Evolutionary conservation across 2,329 filamentous ascomycete genomes (phyloP).

Genomic region (Sporothrix protearum): DNA sequence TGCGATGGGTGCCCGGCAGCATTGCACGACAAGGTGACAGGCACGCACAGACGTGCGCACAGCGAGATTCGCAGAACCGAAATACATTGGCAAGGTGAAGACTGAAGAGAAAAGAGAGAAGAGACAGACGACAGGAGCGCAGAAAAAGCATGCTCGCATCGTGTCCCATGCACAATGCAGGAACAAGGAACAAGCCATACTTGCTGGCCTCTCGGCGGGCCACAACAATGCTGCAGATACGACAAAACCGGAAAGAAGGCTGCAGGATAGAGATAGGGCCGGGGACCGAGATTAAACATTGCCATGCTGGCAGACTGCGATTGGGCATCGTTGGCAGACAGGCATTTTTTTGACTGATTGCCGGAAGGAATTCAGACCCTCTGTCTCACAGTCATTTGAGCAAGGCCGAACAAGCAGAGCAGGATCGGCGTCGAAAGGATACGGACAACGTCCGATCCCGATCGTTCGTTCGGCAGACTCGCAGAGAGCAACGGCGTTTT

Average conservation of each 20-base stretch:
- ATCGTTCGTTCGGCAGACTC: neutral
- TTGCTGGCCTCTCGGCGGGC: neutral
- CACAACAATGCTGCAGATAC: neutral
- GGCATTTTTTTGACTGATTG: neutral
- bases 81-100: neutral
- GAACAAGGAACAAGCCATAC: slow-evolving; percentile 5
- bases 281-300: neutral
- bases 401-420: neutral
- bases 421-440: neutral
- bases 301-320: neutral
- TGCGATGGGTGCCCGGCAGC: neutral
- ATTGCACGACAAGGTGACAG: neutral
- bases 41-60: neutral
- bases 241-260: neutral
- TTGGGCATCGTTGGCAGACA: neutral
- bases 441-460: neutral
- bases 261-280: neutral
- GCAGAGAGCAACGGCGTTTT: neutral
- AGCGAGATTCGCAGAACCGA: slow-evolving; percentile 8
- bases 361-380: neutral
- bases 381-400: slow-evolving; percentile 4
- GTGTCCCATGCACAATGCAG: neutral
- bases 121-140: neutral
- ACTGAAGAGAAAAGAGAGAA: neutral
- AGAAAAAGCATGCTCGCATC: neutral